Evolutionary conservation across 306 rosid genomes (phyloP).

Genomic region (Betula pendula): DNA sequence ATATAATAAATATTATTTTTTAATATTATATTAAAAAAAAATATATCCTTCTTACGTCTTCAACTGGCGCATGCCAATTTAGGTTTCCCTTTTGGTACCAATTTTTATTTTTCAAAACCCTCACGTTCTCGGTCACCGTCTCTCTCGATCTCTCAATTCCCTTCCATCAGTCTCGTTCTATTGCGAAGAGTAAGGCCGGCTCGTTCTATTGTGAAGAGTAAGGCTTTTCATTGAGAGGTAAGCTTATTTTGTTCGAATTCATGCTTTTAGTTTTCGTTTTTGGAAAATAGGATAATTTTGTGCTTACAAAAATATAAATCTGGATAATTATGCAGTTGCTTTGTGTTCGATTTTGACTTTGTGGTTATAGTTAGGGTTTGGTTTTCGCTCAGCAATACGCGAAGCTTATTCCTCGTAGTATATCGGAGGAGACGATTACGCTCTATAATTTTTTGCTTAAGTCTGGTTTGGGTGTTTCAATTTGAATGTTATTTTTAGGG

Average conservation of each 20-base stretch:
- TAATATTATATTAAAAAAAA: no score
- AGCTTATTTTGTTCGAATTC: not conserved
- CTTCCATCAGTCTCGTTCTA: not conserved
- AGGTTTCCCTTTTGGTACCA: not conserved
- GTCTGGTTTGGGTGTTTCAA: not conserved
- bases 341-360: not conserved
- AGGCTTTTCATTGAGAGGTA: not conserved
- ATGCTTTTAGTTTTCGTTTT: not conserved
- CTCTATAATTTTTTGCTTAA: not conserved
- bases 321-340: not conserved
- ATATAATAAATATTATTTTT: no score
- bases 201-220: not conserved
- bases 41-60: no score
- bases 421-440: not conserved
- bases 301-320: no score
- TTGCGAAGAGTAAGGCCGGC: not conserved
- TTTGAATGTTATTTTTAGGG: not conserved
- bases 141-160: not conserved
- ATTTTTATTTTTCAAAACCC: slow-evolving; percentile 9
- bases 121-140: not conserved
- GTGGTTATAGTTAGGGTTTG: not conserved
- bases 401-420: not conserved
- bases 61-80: no score
- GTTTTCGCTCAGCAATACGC: not conserved
- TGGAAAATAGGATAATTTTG: not conserved